Conservation (phyloP, 1,284 basidiomycete genomes). For the Puccinia horiana region DNA sequence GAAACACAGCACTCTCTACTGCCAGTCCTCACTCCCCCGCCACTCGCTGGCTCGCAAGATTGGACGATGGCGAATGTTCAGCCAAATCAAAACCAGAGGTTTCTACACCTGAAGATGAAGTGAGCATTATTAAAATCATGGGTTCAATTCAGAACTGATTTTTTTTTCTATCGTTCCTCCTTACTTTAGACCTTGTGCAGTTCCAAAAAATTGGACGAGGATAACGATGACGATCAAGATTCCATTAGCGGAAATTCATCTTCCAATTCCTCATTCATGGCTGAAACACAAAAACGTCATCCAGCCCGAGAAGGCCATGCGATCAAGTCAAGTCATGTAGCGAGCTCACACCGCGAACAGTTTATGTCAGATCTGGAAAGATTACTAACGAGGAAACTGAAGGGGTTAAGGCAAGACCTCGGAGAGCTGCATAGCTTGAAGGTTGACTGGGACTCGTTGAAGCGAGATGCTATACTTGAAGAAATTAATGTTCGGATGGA, state of each 20-base stretch:
- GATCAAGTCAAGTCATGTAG: slow-evolving; percentile 5
- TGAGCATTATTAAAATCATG: not conserved
- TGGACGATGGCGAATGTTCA: not conserved
- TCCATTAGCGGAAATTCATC: slow-evolving; percentile 16
- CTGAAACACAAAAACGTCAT: not conserved
- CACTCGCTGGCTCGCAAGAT: slow-evolving; percentile 2
- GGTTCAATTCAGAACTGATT: not conserved
- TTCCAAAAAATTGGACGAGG: slow-evolving; percentile 5
- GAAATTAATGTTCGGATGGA: slow-evolving; percentile 42
- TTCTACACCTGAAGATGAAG: slow-evolving; percentile 14
- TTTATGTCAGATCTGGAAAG: slow-evolving; percentile 23
- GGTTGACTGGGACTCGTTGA: slow-evolving; percentile 44
- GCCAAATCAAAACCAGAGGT: not conserved
- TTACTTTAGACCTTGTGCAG: slow-evolving; percentile 8
- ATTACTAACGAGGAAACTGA: slow-evolving; percentile 34
- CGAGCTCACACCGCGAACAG: not conserved
- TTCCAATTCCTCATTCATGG: not conserved
- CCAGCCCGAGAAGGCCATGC: not conserved
- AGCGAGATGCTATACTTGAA: slow-evolving; percentile 41
- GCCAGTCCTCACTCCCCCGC: not conserved
- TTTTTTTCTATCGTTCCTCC: not conserved
- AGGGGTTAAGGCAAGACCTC: slow-evolving; percentile 35
- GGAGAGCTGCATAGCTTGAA: slow-evolving; percentile 41
- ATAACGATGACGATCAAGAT: slow-evolving; percentile 31
- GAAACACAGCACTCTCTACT: not conserved